Conservation (phyloP, 179 eudicot species). For the Nepenthes alata region DNA sequence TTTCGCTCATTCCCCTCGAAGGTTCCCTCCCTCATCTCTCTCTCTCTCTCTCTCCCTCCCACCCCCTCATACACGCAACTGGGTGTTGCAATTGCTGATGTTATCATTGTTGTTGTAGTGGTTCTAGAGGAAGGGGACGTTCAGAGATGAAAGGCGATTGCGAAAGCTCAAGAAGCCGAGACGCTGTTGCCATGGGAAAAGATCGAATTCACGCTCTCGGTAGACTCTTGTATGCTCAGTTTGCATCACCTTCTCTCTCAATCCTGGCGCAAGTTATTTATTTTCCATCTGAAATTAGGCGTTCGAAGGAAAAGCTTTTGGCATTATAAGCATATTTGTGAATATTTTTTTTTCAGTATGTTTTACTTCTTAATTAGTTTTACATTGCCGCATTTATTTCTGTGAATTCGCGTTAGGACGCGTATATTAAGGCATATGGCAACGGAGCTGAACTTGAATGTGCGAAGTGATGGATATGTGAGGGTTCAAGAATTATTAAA, state of each 20-base stretch:
- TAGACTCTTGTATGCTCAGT: constrained; percentile 47
- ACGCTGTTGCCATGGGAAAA: constrained; percentile 23
- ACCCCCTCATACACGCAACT: background rate
- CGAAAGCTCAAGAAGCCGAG: constrained; percentile 39
- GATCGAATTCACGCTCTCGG: constrained; percentile 78
- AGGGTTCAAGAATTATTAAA: constrained; percentile 59
- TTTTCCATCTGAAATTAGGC: no score
- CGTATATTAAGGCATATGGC: constrained; percentile 82
- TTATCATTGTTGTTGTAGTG: constrained; percentile 14
- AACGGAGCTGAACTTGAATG: constrained; percentile 56
- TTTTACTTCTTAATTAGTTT: background rate
- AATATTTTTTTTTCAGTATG: background rate
- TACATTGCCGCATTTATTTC: background rate
- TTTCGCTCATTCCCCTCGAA: constrained; percentile 15
- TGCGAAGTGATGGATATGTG: constrained; percentile 81
- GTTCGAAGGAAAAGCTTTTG: no score
- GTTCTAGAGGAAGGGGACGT: constrained; percentile 39
- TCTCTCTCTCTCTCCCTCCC: background rate
- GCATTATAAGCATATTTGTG: no score
- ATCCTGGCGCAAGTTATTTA: background rate
- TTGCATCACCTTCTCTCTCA: background rate
- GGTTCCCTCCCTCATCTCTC: constrained; percentile 16
- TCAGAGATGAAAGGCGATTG: constrained; percentile 22
- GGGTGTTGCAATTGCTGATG: background rate
- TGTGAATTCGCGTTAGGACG: constrained; percentile 29